phyloP scores from a whole-genome alignment of 1,284 basidiomycete genomes.

The Phenoliferia sp. region DNA sequence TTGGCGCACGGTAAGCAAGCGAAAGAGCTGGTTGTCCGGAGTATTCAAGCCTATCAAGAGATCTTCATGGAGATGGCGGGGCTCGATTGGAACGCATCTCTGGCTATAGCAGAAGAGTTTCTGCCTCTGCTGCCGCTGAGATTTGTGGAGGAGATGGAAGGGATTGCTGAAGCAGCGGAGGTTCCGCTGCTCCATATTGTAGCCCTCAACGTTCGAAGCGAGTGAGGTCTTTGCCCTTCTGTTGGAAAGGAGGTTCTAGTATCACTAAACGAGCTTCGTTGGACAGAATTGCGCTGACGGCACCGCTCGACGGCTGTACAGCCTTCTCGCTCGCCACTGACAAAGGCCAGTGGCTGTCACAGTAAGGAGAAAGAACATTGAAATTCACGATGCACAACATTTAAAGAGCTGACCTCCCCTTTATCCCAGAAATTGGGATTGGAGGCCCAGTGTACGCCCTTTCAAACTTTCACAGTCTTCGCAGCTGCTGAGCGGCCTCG shows the following conservation, averaged over 20 bases:
- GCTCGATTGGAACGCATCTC: background rate
- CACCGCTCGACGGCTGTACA: constrained; percentile 46
- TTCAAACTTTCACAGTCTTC: background rate
- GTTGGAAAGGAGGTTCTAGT: background rate
- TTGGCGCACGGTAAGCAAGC: background rate
- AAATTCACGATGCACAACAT: too few relatives aligned
- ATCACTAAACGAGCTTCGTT: background rate
- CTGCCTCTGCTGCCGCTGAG: background rate
- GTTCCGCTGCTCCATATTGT: constrained; percentile 42
- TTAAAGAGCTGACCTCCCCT: too few relatives aligned
- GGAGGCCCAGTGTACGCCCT: constrained; percentile 34
- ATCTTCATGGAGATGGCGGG: background rate
- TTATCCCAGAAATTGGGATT: constrained; percentile 46
- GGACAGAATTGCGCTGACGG: constrained; percentile 41
- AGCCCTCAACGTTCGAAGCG: constrained; percentile 44
- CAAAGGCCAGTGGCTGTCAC: background rate
- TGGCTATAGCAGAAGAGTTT: background rate
- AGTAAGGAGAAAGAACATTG: too few relatives aligned
- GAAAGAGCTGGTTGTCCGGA: background rate
- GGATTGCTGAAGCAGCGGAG: constrained; percentile 29
- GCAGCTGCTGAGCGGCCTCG: background rate
- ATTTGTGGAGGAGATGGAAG: constrained; percentile 43
- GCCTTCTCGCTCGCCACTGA: constrained; percentile 38
- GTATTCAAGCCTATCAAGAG: background rate
- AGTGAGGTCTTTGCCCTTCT: constrained; percentile 18